Evolutionary conservation across 192 early-diverging fungal species (phyloP), one percentile per base, ranked within the genome.

Genomic region (Coemansia sp.): DNA sequence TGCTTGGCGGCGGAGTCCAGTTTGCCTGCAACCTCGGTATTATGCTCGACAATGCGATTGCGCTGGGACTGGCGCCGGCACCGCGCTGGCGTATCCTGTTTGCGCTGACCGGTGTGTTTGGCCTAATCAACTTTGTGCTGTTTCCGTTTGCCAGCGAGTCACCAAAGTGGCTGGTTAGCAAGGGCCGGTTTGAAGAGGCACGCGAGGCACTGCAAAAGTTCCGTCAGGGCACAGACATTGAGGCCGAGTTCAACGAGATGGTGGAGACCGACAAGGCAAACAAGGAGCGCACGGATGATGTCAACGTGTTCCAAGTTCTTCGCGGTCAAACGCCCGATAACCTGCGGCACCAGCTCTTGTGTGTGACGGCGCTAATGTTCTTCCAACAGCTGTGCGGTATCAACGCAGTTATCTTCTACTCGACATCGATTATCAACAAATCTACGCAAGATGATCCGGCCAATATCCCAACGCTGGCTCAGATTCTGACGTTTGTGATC

Each of bases 341-440:
- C 41, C 72, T 92, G 58, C 76, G 86, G 7, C 70, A 76, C 39
- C 86, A 89, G 51, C 83, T 92, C 0, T 10, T 92, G 15, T 83
- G 84, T 32, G 87, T 88, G 39, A 72, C 91, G 14, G 69, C 82
- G 3, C 59, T 93, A 9, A 90, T 92, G 73, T 78, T 90, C 19
- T 72, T 85, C 61, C 93, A 95, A 71, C 93, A 95, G 75, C 82
- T 93, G 21, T 87, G 85, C 43, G 93, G 91, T 51, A 93, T 95
- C 70, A 93, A 92, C 70, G 91, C 88, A 11, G 85, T 93, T 41
- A 89, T 92, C 60, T 92, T 89, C 76, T 95, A 93, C 70, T 89
- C 86, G n/a, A 91, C 93, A 6, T 87, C 86, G n/a, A 92, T 94
- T 52, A 89, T 94, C 81, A 82, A 82, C 68, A 59, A 74, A 54